These are phyloP conservation scores for Mucor sp. DNA, from an alignment of 371 early-diverging fungal genomes.

Conservation along the genomic window DNA sequence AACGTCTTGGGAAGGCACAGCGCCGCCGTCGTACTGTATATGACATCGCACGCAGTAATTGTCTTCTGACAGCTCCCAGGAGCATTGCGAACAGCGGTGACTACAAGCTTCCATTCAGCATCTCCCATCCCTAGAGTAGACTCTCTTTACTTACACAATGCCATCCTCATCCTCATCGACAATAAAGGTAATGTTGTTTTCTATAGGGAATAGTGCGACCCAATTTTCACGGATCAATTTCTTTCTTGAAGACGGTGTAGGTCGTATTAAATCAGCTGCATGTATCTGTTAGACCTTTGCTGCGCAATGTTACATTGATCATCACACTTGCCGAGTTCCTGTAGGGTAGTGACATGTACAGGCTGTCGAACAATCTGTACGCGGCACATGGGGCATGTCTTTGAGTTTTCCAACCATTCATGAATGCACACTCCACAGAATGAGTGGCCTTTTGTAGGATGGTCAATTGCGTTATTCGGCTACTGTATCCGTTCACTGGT, in stretches of 20 bases:
- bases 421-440: constrained; percentile 15
- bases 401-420: constrained; percentile 7
- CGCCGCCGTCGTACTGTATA: not conserved
- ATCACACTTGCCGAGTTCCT: constrained; percentile 8
- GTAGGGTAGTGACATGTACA: constrained; percentile 1
- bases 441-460: not conserved
- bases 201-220: constrained; percentile 7
- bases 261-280: constrained; percentile 3
- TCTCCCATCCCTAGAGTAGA: not conserved
- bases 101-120: not conserved
- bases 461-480: not conserved
- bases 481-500: not conserved
- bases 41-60: constrained; percentile 7
- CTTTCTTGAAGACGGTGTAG: not conserved
- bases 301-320: not conserved
- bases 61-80: constrained; percentile 17
- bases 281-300: not conserved
- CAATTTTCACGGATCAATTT: constrained; percentile 7
- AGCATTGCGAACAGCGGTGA: constrained; percentile 18
- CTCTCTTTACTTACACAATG: constrained; percentile 12
- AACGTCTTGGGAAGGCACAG: not conserved
- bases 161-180: constrained; percentile 13
- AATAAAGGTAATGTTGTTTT: constrained; percentile 6
- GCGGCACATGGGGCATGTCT: constrained; percentile 14
- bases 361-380: constrained; percentile 8